Percentiles rank a stretch among this genome's conserved stretches.
Conservation (phyloP, 768 basidiomycete species). For the Hygrophorus pudorinus region DNA sequence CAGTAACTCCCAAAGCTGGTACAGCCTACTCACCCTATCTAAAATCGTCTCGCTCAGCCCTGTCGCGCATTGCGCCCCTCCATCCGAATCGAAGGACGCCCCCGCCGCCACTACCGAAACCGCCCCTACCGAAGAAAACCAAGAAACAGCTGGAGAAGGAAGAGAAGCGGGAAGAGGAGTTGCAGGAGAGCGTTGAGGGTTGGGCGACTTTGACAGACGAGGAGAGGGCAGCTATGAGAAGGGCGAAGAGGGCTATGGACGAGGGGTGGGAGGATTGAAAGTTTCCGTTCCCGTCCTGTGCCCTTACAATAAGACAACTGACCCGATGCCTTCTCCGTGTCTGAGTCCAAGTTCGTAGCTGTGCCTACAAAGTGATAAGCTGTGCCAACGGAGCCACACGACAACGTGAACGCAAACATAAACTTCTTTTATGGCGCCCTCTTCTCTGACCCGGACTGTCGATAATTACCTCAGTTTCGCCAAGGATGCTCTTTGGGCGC, state of each 20-base stretch:
- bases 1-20: slow-evolving; percentile 10
- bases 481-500: slow-evolving; percentile 74
- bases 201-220: slow-evolving; percentile 39
- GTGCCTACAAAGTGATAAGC: too few relatives aligned
- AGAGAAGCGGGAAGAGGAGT: slow-evolving; percentile 74
- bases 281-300: not conserved
- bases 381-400: too few relatives aligned
- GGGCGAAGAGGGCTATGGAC: slow-evolving; percentile 54
- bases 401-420: not conserved
- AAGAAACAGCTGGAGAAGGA: slow-evolving; percentile 71
- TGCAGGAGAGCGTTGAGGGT: slow-evolving; percentile 64
- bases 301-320: too few relatives aligned
- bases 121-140: slow-evolving; percentile 57
- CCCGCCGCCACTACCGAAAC: slow-evolving; percentile 65
- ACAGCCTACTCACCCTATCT: slow-evolving; percentile 52
- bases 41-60: slow-evolving; percentile 51
- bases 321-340: too few relatives aligned
- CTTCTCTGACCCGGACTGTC: not conserved
- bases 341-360: too few relatives aligned
- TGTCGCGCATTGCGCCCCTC: slow-evolving; percentile 65
- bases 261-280: slow-evolving; percentile 49
- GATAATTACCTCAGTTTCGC: slow-evolving; percentile 38
- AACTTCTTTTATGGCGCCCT: not conserved
- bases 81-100: slow-evolving; percentile 67
- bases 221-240: slow-evolving; percentile 44